Conservation (phyloP, 305 asterid species). For the Coffea humblotiana region DNA sequence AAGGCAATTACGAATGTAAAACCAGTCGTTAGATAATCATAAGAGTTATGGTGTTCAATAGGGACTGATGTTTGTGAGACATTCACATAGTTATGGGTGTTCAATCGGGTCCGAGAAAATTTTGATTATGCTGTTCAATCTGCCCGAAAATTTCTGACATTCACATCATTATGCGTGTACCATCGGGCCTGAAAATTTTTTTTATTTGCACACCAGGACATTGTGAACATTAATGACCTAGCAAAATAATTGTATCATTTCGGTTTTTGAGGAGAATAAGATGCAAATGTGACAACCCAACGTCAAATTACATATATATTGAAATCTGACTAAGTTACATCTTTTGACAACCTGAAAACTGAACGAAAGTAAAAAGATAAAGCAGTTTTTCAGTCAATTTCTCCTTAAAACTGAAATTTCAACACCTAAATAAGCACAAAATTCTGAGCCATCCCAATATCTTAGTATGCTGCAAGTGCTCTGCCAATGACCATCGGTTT, state of each 20-base stretch:
- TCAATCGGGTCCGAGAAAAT: not conserved
- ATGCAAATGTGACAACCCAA: not conserved
- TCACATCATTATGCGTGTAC: not conserved
- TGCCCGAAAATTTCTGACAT: too few species aligned
- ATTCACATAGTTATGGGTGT: not conserved
- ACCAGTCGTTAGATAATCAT: too few species aligned
- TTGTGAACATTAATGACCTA: not conserved
- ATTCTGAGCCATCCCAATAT: not conserved
- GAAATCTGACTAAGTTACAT: not conserved
- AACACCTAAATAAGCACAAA: not conserved
- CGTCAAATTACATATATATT: not conserved
- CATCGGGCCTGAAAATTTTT: not conserved
- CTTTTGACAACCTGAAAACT: not conserved
- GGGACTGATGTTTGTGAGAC: not conserved
- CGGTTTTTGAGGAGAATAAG: not conserved
- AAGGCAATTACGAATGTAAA: too few species aligned
- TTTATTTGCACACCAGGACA: not conserved
- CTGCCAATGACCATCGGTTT: not conserved
- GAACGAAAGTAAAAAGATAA: not conserved
- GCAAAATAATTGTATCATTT: not conserved
- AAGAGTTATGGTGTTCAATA: too few species aligned
- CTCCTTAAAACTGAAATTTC: not conserved
- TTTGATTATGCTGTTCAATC: too few species aligned
- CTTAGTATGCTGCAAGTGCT: not conserved
- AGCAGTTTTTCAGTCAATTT: not conserved